These are phyloP conservation scores for Rosa multiflora DNA, from an alignment of 306 rosid species.

Conservation along the genomic window DNA sequence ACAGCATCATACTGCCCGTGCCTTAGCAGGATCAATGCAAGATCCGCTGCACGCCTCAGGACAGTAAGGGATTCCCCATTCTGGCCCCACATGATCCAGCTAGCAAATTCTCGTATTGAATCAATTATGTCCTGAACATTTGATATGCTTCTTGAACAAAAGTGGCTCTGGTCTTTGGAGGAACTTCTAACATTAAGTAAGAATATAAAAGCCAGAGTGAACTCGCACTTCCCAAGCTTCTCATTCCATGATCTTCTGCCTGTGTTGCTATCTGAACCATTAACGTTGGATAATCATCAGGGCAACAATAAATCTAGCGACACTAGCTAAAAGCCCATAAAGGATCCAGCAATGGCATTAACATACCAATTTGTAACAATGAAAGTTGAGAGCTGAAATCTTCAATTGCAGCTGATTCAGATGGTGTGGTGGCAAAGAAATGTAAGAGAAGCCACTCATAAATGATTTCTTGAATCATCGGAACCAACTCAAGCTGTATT, in stretches of 20 bases:
- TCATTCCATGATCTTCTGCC: conserved; percentile 67
- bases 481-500: conserved; percentile 75
- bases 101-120: conserved; percentile 59
- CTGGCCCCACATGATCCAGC: conserved; percentile 83
- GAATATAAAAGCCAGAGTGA: conserved; percentile 76
- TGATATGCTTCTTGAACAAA: conserved; percentile 48
- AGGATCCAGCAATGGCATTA: conserved; percentile 8
- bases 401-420: conserved; percentile 65
- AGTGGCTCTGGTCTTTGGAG: conserved; percentile 34
- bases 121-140: conserved; percentile 39
- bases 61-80: conserved; percentile 59
- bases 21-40: conserved; percentile 75
- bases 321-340: background rate
- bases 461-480: conserved; percentile 81
- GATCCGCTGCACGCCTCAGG: conserved; percentile 74
- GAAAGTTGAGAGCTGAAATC: conserved; percentile 90
- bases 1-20: conserved; percentile 81
- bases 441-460: conserved; percentile 80
- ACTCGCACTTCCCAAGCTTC: conserved; percentile 74
- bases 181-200: conserved; percentile 53
- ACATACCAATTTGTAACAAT: conserved; percentile 76
- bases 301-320: conserved; percentile 3
- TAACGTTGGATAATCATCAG: conserved; percentile 22
- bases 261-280: conserved; percentile 50
- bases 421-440: conserved; percentile 74